phyloP scores from a whole-genome alignment of 148 eudicot species.

The Dysphania ambrosioides region DNA sequence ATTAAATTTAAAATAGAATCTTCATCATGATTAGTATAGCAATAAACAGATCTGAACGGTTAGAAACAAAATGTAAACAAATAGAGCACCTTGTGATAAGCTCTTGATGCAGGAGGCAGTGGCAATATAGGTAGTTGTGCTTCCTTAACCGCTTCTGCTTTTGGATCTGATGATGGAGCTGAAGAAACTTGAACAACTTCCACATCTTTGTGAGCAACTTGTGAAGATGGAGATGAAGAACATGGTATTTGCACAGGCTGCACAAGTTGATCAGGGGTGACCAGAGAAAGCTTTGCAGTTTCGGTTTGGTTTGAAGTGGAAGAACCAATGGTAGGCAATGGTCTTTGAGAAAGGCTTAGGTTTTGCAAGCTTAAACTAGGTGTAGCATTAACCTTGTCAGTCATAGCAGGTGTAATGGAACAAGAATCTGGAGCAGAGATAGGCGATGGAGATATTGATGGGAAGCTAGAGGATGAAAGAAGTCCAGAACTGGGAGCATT shows the following conservation, averaged over 20 bases:
- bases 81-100: slow-evolving; percentile 55
- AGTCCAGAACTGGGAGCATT: slow-evolving; percentile 37
- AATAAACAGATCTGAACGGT: background rate
- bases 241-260: slow-evolving; percentile 39
- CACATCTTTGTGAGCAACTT: slow-evolving; percentile 61
- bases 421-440: slow-evolving; percentile 37
- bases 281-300: slow-evolving; percentile 43
- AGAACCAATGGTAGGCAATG: slow-evolving; percentile 33
- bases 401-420: slow-evolving; percentile 28
- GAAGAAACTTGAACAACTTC: slow-evolving; percentile 66
- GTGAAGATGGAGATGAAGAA: slow-evolving; percentile 40
- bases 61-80: background rate
- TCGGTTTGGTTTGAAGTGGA: slow-evolving; percentile 36
- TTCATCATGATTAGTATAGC: background rate
- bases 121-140: slow-evolving; percentile 81
- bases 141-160: slow-evolving; percentile 34
- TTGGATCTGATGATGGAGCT: slow-evolving; percentile 30
- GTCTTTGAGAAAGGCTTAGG: slow-evolving; percentile 37
- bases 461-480: slow-evolving; percentile 35
- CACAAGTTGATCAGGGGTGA: slow-evolving; percentile 79
- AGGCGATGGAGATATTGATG: slow-evolving; percentile 36
- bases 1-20: background rate
- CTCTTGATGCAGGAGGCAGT: slow-evolving; percentile 48
- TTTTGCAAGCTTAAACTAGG: slow-evolving; percentile 35
- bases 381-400: slow-evolving; percentile 40